These are phyloP conservation scores for Fusarium redolens DNA, from an alignment of 2,329 filamentous ascomycete species.

Conservation along the genomic window DNA sequence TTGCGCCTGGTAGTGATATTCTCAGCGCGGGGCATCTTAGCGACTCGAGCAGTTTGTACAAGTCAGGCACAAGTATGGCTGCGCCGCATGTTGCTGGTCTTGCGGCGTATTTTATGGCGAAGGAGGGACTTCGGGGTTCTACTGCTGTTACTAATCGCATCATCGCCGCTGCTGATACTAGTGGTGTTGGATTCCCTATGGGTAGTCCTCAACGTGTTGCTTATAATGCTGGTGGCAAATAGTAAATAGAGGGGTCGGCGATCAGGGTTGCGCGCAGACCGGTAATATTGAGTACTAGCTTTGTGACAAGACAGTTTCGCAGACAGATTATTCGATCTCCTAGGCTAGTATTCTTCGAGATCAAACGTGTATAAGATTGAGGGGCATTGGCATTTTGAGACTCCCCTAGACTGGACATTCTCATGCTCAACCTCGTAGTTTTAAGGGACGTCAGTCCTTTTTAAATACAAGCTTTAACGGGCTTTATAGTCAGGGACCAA, in stretches of 20 bases:
- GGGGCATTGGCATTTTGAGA: background rate
- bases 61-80: slow-evolving; percentile 49
- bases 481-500: no score
- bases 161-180: background rate
- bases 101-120: slow-evolving; percentile 67
- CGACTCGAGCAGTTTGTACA: background rate
- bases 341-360: background rate
- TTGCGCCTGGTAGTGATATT: slow-evolving; percentile 4
- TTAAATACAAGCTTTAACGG: no score
- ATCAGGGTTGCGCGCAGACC: background rate
- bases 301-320: accelerated
- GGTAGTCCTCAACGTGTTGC: background rate
- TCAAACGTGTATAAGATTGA: accelerated
- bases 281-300: background rate
- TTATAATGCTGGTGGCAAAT: slow-evolving; percentile 18
- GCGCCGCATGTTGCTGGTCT: slow-evolving; percentile 71
- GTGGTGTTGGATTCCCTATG: background rate
- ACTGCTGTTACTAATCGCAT: slow-evolving; percentile 12
- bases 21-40: background rate
- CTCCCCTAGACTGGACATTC: no score
- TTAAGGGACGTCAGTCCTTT: no score
- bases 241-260: background rate
- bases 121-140: slow-evolving; percentile 10
- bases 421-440: background rate
- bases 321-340: no score